Base-by-base conservation (phyloP, 2,329 filamentous ascomycete genomes). In the Penicillium occitanis region DNA sequence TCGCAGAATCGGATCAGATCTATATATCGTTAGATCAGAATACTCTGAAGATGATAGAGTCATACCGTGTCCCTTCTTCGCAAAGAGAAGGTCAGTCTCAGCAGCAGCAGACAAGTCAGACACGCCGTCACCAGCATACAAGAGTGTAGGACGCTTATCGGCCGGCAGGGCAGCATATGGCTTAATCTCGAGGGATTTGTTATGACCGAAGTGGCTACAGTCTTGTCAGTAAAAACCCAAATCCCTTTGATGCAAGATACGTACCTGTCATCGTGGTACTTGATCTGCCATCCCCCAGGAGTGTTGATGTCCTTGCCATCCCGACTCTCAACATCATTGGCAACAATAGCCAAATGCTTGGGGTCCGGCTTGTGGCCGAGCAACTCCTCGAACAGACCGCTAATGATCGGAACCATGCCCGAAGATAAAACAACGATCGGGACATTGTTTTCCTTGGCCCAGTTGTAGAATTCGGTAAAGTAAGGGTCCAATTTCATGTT, bases 91-190 rank as follows among this genome's bases (percentile, higher is more conserved):
- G 77, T 98, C 93, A 2, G 93, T 97, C 83, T 98, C 93, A 72
- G 90, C 88, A 2, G 95, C 94, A 8, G 94, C 95, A 30, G 91
- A 96, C 62, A 98, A 83, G 76, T 98, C 94, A 2, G 91, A 96
- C 4, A 97, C 92, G 59, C 94, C 94, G 73, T 98, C 94, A 66
- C 95, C 95, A 37, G 95, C 94, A 74, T 99, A 99, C 78, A 98
- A 92, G 81, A 98, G 87, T 46, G 88, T 89, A 1, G 95, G 95
- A 50, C 93, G 86, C 73, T 90, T 80, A 37, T 83, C 77, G 14
- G 83, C 83, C 0, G 91, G 88, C 51, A 96, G 83, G 30, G 87
- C 77, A 30, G 78, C 79, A 80, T 98, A 98, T 61, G 92, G 92
- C 70, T 91, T 88, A 73, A 99, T 92, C 76, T 95, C 92, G 63